A percentile compares a stretch with the other conserved stretches of the same genome.
phyloP scores from a whole-genome alignment of 345 rosid species.

The Noccaea bulbosa region DNA sequence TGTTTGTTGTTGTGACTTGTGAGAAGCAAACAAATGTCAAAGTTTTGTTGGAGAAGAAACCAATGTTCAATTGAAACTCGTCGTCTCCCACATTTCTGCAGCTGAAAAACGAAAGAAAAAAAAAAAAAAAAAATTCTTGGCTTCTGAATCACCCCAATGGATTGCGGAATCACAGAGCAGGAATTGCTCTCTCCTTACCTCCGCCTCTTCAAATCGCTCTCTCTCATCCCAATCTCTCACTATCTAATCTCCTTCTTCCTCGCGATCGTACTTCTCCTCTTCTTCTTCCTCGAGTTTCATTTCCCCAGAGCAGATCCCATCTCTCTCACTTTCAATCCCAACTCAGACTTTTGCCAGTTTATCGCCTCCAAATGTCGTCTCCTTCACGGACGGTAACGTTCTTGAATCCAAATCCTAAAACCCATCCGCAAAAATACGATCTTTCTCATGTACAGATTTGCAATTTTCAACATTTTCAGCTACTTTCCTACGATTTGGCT shows the following conservation, averaged over 20 bases:
- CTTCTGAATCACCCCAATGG: constrained; percentile 14
- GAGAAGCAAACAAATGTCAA: neutral
- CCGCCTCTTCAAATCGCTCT: constrained; percentile 52
- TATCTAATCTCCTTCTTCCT: constrained; percentile 47
- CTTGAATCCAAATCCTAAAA: neutral
- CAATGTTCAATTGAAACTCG: neutral
- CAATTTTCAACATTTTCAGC: constrained; percentile 42
- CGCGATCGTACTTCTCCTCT: constrained; percentile 43
- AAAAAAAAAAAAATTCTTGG: neutral
- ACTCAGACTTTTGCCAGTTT: constrained; percentile 53
- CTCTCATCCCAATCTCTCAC: constrained; percentile 58
- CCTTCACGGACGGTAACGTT: constrained; percentile 66
- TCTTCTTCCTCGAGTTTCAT: constrained; percentile 71
- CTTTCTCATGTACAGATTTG: constrained; percentile 13
- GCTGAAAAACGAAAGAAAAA: neutral
- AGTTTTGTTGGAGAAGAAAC: neutral
- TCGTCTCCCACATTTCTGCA: constrained; percentile 23
- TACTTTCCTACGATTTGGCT: constrained; percentile 87
- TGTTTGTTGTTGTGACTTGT: neutral
- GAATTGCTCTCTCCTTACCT: constrained; percentile 48
- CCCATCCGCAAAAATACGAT: neutral
- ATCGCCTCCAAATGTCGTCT: constrained; percentile 71
- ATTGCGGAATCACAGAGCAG: constrained; percentile 23
- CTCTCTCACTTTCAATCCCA: constrained; percentile 51
- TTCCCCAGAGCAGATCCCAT: constrained; percentile 55